Base-by-base conservation (phyloP, 78 protist genomes). In the Chrysochromulina parva region DNA sequence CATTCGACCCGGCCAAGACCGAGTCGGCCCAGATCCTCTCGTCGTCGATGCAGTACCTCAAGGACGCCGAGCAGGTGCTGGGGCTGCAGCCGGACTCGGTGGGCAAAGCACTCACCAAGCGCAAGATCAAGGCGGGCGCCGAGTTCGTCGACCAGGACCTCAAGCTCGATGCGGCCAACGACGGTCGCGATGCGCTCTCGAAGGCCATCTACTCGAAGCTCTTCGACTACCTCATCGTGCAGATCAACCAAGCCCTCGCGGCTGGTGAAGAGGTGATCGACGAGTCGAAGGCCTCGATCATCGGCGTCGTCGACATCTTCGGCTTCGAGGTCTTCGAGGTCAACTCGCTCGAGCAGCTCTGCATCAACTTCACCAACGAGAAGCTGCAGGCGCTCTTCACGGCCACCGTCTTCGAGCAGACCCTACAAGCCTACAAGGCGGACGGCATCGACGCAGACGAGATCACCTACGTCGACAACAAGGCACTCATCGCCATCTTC, bases 251-350 rank as follows among this genome's bases (percentile, higher is more conserved):
- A 7, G 9, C 73, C 24, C 73, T 66, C 38, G 1, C 73, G 38
- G 24, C 62, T 14, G 62, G 62, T 58, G 38, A 38, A 38, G 38
- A 38, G 38, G 38, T 38, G 69, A 62, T 20, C 7, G 69, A 6
- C 69, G 69, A 62, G 16, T 10, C 16, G 26, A 62, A 62, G 24
- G 60, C 20, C 60, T 57, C 20, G 20, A 53, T 71, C 88, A 17
- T 97, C 88, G 97, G 97, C 89, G 76, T 97, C 17, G 92, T 97
- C 6, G 98, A 97, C 91, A 96, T 97, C 81, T 97, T 94, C 76
- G 98, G 98, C 38, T 97, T 97, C 84, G 98, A 97, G 88, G 92
- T 97, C 85, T 97, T 97, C 91, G 93, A 95, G 85, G 95, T 85
- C 76, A 97, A 97, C 91, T 95, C 93, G 24, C 96, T 98, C 85